A percentile compares a stretch with the other conserved stretches of the same genome.
These are phyloP conservation scores for Cytauxzoon felis DNA, from an alignment of 169 alveolate species.

Conservation along the genomic window DNA sequence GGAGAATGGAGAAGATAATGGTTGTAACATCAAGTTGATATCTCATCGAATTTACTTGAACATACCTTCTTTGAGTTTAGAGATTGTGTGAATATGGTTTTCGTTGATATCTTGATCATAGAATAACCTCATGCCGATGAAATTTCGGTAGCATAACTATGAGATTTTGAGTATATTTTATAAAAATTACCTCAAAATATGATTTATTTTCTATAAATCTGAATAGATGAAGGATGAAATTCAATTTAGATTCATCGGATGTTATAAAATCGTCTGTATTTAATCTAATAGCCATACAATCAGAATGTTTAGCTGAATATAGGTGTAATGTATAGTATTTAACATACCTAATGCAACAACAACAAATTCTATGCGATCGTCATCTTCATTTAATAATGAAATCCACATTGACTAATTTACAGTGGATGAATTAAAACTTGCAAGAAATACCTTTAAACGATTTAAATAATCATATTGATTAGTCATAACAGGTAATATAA, in stretches of 20 bases:
- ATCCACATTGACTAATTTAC: too few species aligned
- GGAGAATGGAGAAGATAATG: too few species aligned
- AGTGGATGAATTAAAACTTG: too few species aligned
- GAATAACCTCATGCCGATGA: constrained; percentile 21
- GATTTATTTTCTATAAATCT: constrained; percentile 19
- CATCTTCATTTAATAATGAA: neutral
- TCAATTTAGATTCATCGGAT: constrained; percentile 1
- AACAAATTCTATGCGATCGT: neutral
- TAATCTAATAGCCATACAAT: neutral
- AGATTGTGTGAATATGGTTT: constrained; percentile 4
- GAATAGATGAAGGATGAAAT: constrained; percentile 41
- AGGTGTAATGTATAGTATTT: neutral
- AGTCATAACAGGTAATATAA: constrained; percentile 1
- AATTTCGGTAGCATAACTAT: neutral
- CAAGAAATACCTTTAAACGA: constrained; percentile 1
- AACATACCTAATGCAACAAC: neutral
- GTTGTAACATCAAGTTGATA: too few species aligned
- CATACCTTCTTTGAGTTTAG: constrained; percentile 13
- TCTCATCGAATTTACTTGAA: too few species aligned
- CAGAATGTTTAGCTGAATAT: constrained; percentile 19
- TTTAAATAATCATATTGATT: neutral
- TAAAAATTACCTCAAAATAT: constrained; percentile 10
- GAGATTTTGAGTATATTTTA: neutral
- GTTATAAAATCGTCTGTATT: neutral
- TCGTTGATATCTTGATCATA: constrained; percentile 22